Evolutionary conservation across 768 basidiomycete species (phyloP).

Genomic region (Sistotremastrum suecicum): DNA sequence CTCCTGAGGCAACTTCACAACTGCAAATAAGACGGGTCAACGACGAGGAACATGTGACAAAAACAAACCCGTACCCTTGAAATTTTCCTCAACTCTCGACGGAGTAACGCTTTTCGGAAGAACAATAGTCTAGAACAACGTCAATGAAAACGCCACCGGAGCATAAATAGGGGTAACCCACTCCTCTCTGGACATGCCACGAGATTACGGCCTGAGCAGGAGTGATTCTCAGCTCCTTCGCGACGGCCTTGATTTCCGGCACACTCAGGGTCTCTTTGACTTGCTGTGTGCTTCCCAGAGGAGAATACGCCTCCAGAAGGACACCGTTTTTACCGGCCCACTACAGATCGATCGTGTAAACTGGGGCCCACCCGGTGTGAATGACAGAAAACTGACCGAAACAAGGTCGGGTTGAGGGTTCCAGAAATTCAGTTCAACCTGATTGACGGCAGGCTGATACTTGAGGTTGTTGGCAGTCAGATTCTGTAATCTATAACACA

Average conservation of each 20-base stretch:
- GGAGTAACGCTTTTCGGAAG: conserved; percentile 69
- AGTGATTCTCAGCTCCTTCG: conserved; percentile 48
- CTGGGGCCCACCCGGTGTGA: background rate
- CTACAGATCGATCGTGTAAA: conserved; percentile 17
- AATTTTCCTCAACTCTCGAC: conserved; percentile 54
- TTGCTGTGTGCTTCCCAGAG: conserved; percentile 47
- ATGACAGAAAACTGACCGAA: too few relatives aligned
- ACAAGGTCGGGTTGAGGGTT: conserved; percentile 65
- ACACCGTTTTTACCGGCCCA: conserved; percentile 55
- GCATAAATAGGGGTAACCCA: conserved; percentile 18
- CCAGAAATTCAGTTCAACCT: conserved; percentile 69
- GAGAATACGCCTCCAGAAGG: conserved; percentile 65
- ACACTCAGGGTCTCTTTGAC: conserved; percentile 44
- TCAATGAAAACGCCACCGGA: background rate
- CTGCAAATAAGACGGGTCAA: too few relatives aligned
- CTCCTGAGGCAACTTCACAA: background rate
- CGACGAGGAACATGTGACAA: too few relatives aligned
- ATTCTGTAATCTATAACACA: conserved; percentile 33
- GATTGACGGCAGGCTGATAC: conserved; percentile 55
- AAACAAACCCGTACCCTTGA: conserved; percentile 28
- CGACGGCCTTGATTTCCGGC: conserved; percentile 46
- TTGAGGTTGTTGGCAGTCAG: conserved; percentile 47
- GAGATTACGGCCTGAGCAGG: conserved; percentile 64
- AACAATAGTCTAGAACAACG: conserved; percentile 37
- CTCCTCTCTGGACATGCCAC: conserved; percentile 68